Evolutionary conservation across 2,329 filamentous ascomycete genomes (phyloP).

Genomic region (Taxawa tesnikishii): DNA sequence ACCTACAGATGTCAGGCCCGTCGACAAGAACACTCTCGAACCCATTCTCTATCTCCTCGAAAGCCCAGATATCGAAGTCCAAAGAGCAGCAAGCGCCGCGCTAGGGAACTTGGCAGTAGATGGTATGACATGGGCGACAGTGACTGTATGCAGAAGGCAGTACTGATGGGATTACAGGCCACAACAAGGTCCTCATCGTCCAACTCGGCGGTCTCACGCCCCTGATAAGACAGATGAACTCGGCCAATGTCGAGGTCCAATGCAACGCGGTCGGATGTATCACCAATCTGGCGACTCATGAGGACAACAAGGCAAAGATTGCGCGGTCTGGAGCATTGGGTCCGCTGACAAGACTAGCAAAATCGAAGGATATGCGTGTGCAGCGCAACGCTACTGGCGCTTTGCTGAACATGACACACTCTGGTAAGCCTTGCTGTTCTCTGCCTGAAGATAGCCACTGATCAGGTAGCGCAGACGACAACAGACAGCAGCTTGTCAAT

Average conservation of each 20-base stretch:
- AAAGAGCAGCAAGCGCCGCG: constrained; percentile 89
- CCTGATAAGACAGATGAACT: constrained; percentile 96
- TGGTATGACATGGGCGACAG: constrained; percentile 49
- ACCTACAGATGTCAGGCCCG: constrained; percentile 70
- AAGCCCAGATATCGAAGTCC: constrained; percentile 92
- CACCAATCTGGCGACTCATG: constrained; percentile 93
- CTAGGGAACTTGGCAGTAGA: constrained; percentile 95
- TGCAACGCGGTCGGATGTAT: constrained; percentile 99
- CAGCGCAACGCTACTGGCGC: constrained; percentile 96
- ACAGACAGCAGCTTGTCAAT: constrained; percentile 92
- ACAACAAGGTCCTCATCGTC: constrained; percentile 97
- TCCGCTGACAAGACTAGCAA: constrained; percentile 81
- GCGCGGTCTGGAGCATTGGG: constrained; percentile 86
- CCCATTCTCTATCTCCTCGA: constrained; percentile 92
- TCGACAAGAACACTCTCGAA: constrained; percentile 87
- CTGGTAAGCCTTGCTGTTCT: constrained; percentile 48
- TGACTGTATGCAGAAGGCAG: neutral
- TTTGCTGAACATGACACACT: constrained; percentile 97
- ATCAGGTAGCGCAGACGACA: constrained; percentile 57
- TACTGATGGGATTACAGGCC: constrained; percentile 52
- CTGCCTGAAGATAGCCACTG: neutral
- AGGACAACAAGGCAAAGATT: constrained; percentile 99
- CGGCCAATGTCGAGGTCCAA: constrained; percentile 93
- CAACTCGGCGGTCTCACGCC: constrained; percentile 80
- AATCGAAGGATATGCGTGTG: constrained; percentile 97